Conservation (phyloP, 108 stramenopile genomes). For the Nannochloropsis gaditana region DNA sequence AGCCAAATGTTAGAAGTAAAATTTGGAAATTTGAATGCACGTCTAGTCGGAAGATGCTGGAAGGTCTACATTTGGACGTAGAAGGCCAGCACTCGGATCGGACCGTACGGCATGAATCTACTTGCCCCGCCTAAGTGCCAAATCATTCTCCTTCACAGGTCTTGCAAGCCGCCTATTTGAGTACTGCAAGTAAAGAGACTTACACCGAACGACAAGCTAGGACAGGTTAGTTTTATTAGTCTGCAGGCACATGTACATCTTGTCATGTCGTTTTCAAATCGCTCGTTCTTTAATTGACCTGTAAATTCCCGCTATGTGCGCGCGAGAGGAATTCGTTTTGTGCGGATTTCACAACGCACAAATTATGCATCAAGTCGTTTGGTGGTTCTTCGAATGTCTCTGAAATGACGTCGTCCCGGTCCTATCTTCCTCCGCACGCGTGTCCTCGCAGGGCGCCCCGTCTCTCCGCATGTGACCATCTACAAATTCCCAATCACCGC, state of each 20-base stretch:
- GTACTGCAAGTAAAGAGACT: not conserved
- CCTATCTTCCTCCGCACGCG: not conserved
- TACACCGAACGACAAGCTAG: not conserved
- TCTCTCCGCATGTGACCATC: constrained; percentile 87
- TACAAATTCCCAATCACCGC: constrained; percentile 79
- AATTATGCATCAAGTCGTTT: too few species aligned
- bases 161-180: not conserved
- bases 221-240: not conserved
- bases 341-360: too few species aligned
- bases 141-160: not conserved
- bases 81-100: too few species aligned
- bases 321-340: too few species aligned
- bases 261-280: not conserved
- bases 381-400: too few species aligned
- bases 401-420: too few species aligned
- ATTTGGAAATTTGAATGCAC: too few species aligned
- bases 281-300: not conserved
- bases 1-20: too few species aligned
- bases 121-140: too few species aligned
- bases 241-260: not conserved
- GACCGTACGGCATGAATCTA: too few species aligned
- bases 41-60: too few species aligned
- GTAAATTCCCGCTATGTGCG: not conserved
- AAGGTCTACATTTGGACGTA: too few species aligned
- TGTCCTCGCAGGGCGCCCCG: constrained; percentile 61